Percentiles rank a stretch among this genome's conserved stretches.
These are phyloP conservation scores for Flaveria ramosissima DNA, from an alignment of 129 eudicot genomes.

Conservation along the genomic window DNA sequence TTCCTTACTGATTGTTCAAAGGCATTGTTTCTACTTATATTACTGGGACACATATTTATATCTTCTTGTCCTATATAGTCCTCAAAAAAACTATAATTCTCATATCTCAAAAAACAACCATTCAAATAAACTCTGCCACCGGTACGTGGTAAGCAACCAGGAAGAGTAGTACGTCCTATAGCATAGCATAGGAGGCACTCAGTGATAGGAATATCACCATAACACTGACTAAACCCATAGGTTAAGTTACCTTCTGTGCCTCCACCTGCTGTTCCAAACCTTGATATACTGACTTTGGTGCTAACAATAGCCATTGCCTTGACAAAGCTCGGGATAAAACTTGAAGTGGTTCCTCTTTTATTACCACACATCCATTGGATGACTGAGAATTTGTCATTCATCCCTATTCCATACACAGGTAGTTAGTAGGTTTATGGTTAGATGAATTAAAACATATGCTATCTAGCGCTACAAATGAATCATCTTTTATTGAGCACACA, in stretches of 20 bases:
- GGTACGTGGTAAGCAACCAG: constrained; percentile 40
- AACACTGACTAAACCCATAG: constrained; percentile 46
- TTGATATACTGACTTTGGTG: constrained; percentile 28
- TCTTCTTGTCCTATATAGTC: constrained; percentile 30
- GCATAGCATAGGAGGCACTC: constrained; percentile 47
- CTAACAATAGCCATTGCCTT: constrained; percentile 22
- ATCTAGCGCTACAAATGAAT: too few species aligned
- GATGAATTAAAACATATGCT: too few species aligned
- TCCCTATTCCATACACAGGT: constrained; percentile 24
- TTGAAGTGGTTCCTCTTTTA: constrained; percentile 9
- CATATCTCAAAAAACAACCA: constrained; percentile 48
- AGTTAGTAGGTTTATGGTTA: too few species aligned
- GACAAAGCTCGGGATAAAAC: constrained; percentile 16
- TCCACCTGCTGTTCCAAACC: constrained; percentile 18
- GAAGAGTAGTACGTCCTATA: constrained; percentile 37
- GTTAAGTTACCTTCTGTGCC: constrained; percentile 25
- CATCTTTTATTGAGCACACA: too few species aligned
- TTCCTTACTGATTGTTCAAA: constrained; percentile 33
- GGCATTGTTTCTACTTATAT: constrained; percentile 14
- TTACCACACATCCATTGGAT: constrained; percentile 23
- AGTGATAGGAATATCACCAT: constrained; percentile 38
- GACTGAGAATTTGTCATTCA: constrained; percentile 19
- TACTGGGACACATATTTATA: constrained; percentile 29
- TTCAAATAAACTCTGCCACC: constrained; percentile 48
- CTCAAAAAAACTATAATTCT: constrained; percentile 44